Evolutionary conservation across 441 rosid species (phyloP), one percentile per base, ranked within the genome.

Genomic region (Cnidoscolus chayamansa): DNA sequence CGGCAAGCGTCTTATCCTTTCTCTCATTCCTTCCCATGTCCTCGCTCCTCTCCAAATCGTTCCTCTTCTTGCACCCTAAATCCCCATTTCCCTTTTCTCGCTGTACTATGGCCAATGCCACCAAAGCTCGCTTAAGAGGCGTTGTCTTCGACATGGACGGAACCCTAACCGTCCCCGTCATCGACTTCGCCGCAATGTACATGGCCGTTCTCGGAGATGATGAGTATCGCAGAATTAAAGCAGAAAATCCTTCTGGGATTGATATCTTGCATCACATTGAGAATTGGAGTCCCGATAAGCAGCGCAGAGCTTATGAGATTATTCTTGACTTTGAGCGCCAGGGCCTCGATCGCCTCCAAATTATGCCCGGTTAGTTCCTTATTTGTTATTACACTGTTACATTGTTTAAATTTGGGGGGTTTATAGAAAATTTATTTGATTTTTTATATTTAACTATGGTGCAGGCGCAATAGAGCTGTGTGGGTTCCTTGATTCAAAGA

Each of bases 91-190:
- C 7, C 45, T 0, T 40, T 4, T 70, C 80, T 63, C 72, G 19
- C 67, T 6, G 6, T 17, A 31, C 80, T 58, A 67, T 72, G 80
- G 30, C 66, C 72, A 2, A 66, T 61, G 12, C 78, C 50, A 4
- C 86, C 35, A 72, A 78, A 68, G 1, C 89, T 40, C 94, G 89
- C 71, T 80, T 90, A 10, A 81, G 94, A 20, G 97, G 98, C 35
- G 86, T 94, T 71, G 92, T 92, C 9, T 94, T 94, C 81, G 97
- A 94, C 81, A 92, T 94, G 98, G 98, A 94, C 77, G 97, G 98
- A 50, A 94, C 98, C 75, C 85, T 94, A 63, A 94, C 95, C 16
- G 89, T 92, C 54, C 97, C 97, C 32, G 92, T 77, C 58, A 94
- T 94, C 74, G 97, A 94, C 76, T 94, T 94, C 82, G 77, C 92